phyloP scores from a whole-genome alignment of 345 rosid genomes.

The Syzygium aqueum region DNA sequence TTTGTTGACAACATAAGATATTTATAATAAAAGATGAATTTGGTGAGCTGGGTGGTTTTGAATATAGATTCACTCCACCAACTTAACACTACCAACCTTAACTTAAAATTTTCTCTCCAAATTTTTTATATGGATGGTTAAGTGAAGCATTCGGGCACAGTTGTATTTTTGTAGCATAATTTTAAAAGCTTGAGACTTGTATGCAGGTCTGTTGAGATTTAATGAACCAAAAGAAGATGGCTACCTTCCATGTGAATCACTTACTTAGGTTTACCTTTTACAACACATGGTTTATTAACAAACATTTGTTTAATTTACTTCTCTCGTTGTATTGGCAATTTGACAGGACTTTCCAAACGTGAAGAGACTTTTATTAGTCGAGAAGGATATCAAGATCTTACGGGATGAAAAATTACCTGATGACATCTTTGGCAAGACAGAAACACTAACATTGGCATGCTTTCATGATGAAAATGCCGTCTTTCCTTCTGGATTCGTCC shows the following conservation, averaged over 20 bases:
- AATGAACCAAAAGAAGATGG: not conserved
- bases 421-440: no score
- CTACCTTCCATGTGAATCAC: not conserved
- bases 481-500: no score
- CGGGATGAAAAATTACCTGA: not conserved
- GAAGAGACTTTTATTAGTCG: not conserved
- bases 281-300: not conserved
- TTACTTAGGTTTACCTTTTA: not conserved
- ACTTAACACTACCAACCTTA: no score
- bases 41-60: rapidly evolving
- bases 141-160: no score
- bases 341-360: not conserved
- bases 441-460: no score
- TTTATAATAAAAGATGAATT: not conserved
- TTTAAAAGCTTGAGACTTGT: not conserved
- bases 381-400: no score
- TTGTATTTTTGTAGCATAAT: no score
- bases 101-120: no score
- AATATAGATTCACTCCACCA: not conserved
- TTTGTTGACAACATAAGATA: not conserved
- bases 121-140: not conserved
- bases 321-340: no score
- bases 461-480: no score
- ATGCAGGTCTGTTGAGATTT: not conserved
- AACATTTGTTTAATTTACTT: not conserved